A percentile compares a stretch with the other conserved stretches of the same genome.
These are phyloP conservation scores for Stagonosporopsis vannaccii DNA, from an alignment of 2,329 filamentous ascomycete genomes.

Conservation along the genomic window DNA sequence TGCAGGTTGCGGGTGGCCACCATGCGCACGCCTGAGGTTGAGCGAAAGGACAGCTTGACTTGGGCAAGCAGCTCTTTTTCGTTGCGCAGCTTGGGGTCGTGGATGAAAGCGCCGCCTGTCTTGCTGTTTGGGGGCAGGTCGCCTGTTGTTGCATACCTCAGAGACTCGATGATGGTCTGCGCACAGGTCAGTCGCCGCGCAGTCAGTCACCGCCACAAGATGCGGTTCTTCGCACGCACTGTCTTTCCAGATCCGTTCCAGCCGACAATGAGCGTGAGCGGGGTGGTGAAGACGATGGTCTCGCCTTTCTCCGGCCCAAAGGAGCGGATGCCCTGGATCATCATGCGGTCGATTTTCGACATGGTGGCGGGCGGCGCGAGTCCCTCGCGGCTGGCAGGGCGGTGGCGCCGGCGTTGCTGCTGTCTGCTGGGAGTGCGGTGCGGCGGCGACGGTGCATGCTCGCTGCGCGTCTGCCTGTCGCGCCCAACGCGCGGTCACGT, in stretches of 20 bases:
- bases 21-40: conserved; percentile 78
- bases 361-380: conserved; percentile 13
- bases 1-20: conserved; percentile 85
- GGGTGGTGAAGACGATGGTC: conserved; percentile 86
- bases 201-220: no score
- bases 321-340: conserved; percentile 84
- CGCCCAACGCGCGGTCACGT: conserved; percentile 9
- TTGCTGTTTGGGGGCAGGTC: conserved; percentile 89
- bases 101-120: conserved; percentile 89
- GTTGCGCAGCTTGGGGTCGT: conserved; percentile 90
- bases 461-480: no score
- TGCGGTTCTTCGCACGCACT: conserved; percentile 45
- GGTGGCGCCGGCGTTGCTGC: no score
- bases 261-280: conserved; percentile 94
- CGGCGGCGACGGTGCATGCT: no score
- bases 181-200: no score
- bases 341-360: conserved; percentile 85
- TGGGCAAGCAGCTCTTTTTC: conserved; percentile 91
- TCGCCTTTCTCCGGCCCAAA: conserved; percentile 80
- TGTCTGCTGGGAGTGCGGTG: no score
- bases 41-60: conserved; percentile 87
- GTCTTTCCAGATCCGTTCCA: conserved; percentile 98
- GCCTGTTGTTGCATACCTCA: conserved; percentile 97
- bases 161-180: conserved; percentile 93
- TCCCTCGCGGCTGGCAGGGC: no score